phyloP scores from a whole-genome alignment of 1,139 yeast species.

The Candida labiduridarum region DNA sequence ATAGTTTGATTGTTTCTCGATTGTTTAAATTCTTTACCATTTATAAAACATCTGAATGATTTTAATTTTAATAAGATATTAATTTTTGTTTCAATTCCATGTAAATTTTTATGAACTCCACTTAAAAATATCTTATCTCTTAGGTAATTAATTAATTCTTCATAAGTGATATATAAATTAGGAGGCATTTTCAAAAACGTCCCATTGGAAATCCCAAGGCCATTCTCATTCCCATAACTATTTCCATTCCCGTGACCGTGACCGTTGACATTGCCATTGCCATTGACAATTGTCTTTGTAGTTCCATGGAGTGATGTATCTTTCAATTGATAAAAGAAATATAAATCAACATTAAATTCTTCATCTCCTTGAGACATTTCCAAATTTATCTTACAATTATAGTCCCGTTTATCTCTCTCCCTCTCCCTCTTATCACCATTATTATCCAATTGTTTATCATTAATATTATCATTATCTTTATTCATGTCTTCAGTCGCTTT shows the following conservation, averaged over 20 bases:
- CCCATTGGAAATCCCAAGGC: too few species aligned
- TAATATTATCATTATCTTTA: neutral
- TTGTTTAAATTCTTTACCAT: slow-evolving; percentile 13
- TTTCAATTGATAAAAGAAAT: slow-evolving; percentile 13
- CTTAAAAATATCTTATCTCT: slow-evolving; percentile 12
- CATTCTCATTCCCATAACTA: neutral
- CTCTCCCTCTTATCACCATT: neutral
- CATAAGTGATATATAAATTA: slow-evolving; percentile 14
- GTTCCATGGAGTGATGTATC: neutral
- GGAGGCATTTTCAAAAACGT: slow-evolving; percentile 8
- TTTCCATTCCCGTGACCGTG: too few species aligned
- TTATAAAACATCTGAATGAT: slow-evolving; percentile 12
- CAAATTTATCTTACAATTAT: slow-evolving; percentile 14
- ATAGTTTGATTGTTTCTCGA: neutral
- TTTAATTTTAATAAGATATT: slow-evolving; percentile 14
- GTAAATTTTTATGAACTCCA: slow-evolving; percentile 7
- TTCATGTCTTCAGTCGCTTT: neutral
- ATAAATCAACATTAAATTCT: slow-evolving; percentile 7
- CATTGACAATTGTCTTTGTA: neutral
- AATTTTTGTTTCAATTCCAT: slow-evolving; percentile 15
- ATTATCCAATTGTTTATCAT: neutral
- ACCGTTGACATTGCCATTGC: too few species aligned
- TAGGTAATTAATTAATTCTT: slow-evolving; percentile 15
- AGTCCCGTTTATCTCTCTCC: slow-evolving; percentile 4
- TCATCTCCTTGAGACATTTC: slow-evolving; percentile 7